Evolutionary conservation across 2,329 filamentous ascomycete genomes (phyloP).

Genomic region (Aulographum hederae): DNA sequence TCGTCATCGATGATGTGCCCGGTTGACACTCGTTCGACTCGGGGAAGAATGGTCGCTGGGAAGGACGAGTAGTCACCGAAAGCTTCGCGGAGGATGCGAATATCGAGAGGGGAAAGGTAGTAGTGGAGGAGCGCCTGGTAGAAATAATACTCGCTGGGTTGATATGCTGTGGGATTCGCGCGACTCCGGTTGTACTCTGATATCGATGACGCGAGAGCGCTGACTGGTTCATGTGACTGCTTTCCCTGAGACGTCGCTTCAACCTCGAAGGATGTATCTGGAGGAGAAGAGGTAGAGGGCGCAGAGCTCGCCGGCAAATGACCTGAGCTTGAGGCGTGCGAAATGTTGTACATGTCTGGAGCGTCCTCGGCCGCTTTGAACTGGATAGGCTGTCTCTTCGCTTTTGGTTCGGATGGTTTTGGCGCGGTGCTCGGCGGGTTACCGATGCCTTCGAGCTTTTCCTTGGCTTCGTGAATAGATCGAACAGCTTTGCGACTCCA

Average conservation of each 20-base stretch:
- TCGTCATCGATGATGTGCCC: conserved; percentile 78
- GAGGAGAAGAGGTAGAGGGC: conserved; percentile 2
- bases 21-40: conserved; percentile 76
- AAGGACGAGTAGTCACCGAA: conserved; percentile 72
- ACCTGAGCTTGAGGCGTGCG: conserved; percentile 27
- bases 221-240: conserved; percentile 2
- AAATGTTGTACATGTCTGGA: conserved; percentile 32
- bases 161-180: conserved; percentile 23
- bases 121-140: conserved; percentile 78
- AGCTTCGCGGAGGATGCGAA: conserved; percentile 76
- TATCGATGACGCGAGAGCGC: conserved; percentile 20
- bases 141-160: conserved; percentile 53
- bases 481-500: conserved; percentile 77
- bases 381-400: conserved; percentile 28
- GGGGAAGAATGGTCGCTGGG: conserved; percentile 68
- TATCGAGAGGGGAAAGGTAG: conserved; percentile 79
- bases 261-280: not conserved
- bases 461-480: conserved; percentile 55
- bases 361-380: conserved; percentile 27
- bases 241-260: conserved; percentile 1
- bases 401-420: conserved; percentile 30
- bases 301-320: conserved; percentile 10
- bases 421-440: conserved; percentile 39
- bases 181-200: conserved; percentile 27
- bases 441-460: conserved; percentile 51